Base-by-base conservation (phyloP, 2,329 filamentous ascomycete genomes). In the Fusarium sp. region DNA sequence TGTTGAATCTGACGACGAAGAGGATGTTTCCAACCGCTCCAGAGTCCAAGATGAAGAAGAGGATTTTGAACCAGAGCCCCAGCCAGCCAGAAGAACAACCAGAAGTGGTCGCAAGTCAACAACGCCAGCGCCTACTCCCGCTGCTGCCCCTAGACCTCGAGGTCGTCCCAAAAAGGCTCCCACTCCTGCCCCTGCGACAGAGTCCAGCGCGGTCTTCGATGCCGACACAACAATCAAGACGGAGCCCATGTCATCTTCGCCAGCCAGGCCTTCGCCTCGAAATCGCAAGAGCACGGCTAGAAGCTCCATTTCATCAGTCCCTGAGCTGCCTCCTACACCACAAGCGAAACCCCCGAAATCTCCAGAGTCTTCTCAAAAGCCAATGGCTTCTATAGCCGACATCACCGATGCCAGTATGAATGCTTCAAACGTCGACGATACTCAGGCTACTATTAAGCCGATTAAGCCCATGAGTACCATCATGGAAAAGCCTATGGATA, bases 401-500 rank as follows among this genome's bases (percentile, higher is more conserved):
- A 93, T 94, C 67, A 94, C 93, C 16, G 84, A 86, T 41, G 83
- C 86, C 23, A 87, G 86, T 42, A 81, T 91, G 74, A 94, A 93
- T 77, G 68, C 65, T 18, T 69, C 68, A 18, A 65, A 55, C 13
- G 39, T 65, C 8, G 79, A 81, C 44, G 72, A 78, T 6, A 77
- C 76, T 1, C 74, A 74, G 50, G 73, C 75, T 16, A 84, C 87
- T 2, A 81, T 90, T 46, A 92, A 92, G 78, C 91, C 92, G 41
- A 88, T 95, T 75, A 92, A 90, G 71, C 85, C 93, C 3, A 89
- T 93, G 81, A 88, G 93, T 72, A 92, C 93, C 1, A 84, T 93
- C 61, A 81, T 97, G 71, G 94, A 97, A 76, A 93, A 89, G 78
- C 95, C 95, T 0, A 94, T 97, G 91, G 95, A 98, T 75, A 97